Base-by-base conservation (phyloP, 495 filamentous ascomycete genomes). In the Trichoderma orchidacearum region DNA sequence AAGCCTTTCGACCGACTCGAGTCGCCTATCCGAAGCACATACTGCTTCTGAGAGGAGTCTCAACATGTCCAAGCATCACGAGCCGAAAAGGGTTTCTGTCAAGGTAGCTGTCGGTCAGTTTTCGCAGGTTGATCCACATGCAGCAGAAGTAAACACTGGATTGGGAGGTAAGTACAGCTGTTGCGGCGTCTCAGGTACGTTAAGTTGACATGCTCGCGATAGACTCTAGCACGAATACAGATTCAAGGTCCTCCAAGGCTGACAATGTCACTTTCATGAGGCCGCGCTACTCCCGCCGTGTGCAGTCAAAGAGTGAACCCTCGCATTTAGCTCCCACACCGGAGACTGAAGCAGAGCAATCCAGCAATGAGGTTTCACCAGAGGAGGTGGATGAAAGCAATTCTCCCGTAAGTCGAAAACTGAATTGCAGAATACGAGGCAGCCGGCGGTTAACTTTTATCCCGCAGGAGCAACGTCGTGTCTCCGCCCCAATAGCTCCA, bases 221-320 rank as follows among this genome's bases (percentile, higher is more conserved):
- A 27, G 21, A 27, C 7, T 11, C 18, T 6, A 27, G 7, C 21
- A 27, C 18, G 27, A n/a, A 23, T 25, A 11, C 41, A 25, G 27
- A 6, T 8, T 3, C 17, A 7, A 8, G 9, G 6, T 17, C 41
- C 15, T 25, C 41, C 41, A 48, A 48, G 41, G 6, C 27, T 12
- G 15, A 5, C 21, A 23, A 13, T 1, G 41, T 48, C 18, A 25
- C 18, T 30, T 54, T 53, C n/a, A 64, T 62, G 41, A 56, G 61
- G 9, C 68, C 67, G 12, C 56, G 57, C 12, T 66, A 67, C 51
- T 66, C 67, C 13, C 58, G 66, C 21, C 56, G 66, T 30, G 60
- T 68, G 8, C 62, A 70, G 54, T 66, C 62, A 25, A 70, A 66
- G 58, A 71, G 68, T 56, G 67, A 71, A 51, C 68, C 68, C 23